Conservation (phyloP, 2,329 filamentous ascomycete species). For the Pestalotiopsis sp. region DNA sequence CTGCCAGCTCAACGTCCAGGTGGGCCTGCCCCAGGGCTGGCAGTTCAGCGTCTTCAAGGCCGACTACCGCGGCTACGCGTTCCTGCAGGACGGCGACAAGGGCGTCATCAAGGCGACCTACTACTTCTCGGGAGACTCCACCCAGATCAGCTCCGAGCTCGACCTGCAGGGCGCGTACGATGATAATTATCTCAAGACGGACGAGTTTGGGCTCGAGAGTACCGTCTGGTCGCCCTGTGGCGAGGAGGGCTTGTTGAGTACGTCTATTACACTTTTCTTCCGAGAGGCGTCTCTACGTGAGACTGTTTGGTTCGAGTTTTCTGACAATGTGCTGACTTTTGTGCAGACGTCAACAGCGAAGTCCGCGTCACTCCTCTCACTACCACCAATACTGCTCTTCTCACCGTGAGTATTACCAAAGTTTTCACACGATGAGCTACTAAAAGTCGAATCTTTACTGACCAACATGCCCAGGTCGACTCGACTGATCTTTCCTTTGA, state of each 20-base stretch:
- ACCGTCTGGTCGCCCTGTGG: conserved; percentile 55
- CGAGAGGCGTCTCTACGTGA: no score
- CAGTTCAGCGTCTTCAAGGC: conserved; percentile 37
- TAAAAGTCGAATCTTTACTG: neutral
- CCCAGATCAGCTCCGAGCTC: conserved; percentile 39
- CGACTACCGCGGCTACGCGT: conserved; percentile 53
- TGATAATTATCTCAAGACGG: conserved; percentile 43
- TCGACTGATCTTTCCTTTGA: conserved; percentile 31
- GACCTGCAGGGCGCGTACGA: conserved; percentile 42
- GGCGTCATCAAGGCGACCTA: conserved; percentile 53
- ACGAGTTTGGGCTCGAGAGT: conserved; percentile 43
- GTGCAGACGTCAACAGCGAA: conserved; percentile 51
- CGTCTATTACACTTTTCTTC: neutral
- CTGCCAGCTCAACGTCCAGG: conserved; percentile 53
- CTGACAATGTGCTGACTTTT: neutral
- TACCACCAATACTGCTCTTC: conserved; percentile 18
- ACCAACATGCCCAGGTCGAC: conserved; percentile 20
- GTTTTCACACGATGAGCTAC: neutral
- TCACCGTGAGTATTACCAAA: conserved; percentile 23
- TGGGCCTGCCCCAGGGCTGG: conserved; percentile 28
- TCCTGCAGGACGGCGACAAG: conserved; percentile 43
- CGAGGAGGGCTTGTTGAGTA: conserved; percentile 47
- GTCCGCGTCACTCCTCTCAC: conserved; percentile 33
- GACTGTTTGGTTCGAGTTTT: no score
- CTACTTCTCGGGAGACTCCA: conserved; percentile 49